Conservation (phyloP, 441 rosid species). For the Aleurites moluccanus region DNA sequence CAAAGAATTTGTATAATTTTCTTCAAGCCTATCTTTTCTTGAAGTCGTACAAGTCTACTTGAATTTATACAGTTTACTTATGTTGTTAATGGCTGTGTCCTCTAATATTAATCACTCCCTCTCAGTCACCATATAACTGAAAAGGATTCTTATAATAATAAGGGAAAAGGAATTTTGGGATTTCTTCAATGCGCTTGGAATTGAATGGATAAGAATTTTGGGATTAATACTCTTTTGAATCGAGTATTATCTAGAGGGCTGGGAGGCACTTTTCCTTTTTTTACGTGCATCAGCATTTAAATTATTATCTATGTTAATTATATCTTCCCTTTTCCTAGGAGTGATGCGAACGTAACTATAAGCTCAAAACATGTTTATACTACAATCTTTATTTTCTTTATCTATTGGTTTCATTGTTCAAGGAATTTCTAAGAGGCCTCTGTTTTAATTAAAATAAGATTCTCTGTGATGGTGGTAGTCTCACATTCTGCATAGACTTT, state of each 20-base stretch:
- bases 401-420: background rate
- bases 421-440: background rate
- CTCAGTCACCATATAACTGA: background rate
- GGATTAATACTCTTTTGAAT: background rate
- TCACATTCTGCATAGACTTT: conserved; percentile 3
- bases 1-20: background rate
- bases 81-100: background rate
- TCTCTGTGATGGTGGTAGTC: background rate
- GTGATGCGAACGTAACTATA: background rate
- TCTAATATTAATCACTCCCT: background rate
- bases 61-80: background rate
- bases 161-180: background rate
- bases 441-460: conserved; percentile 2
- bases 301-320: background rate
- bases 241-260: background rate
- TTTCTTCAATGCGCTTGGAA: conserved; percentile 1
- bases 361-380: background rate
- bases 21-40: background rate
- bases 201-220: background rate
- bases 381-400: background rate
- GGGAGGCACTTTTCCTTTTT: background rate
- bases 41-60: background rate
- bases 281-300: background rate
- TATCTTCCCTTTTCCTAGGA: background rate
- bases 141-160: background rate